Base-by-base conservation (phyloP, 177 flowering plant species). In the Vitis hybrid region DNA sequence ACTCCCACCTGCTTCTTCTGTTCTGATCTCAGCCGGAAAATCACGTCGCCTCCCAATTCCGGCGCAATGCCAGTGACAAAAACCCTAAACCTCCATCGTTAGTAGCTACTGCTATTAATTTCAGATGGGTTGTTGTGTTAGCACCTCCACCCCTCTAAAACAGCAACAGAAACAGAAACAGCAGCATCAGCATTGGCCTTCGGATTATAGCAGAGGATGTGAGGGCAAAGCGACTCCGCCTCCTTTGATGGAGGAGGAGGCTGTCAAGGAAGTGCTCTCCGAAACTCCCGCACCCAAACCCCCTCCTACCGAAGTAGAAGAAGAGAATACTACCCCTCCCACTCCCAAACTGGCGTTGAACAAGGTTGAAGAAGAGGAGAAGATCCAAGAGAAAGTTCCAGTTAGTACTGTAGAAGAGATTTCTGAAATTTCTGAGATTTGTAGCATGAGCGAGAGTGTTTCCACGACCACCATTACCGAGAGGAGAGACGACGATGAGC, bases 181-280 rank as follows among this genome's bases (percentile, higher is more conserved):
- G 40, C 40, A 72, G 10, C 5, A n/a, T 19, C 56, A 19, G 15
- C 60, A 62, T 50, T 57, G 45, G 50, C 32, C 30, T 50, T 52
- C 52, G n/a, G 34, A 52, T 17, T 23, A 68, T 60, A 63, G 18
- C 30, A 23, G n/a, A 23, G 71, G 32, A 59, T 6, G 48, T n/a
- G 76, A 60, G 3, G 61, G 56, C 68, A 70, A 76, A 67, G 80
- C 70, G 3, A 19, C 68, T 4, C 75, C 82, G 2, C 82, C 84
- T 14, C 78, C 80, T 8, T 54, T 77, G 0, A 19, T 51, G 3
- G 87, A 87, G 57, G 91, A 87, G 65, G 92, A 90, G 63, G 76
- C 85, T 1, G 92, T 90, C n/a, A 88, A 88, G 64, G 91, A 90
- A 79, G 91, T 88, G 5, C 84, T 90, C 57, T 84, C 91, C 0